A percentile compares a stretch with the other conserved stretches of the same genome.
Conservation (phyloP, 2,329 filamentous ascomycete genomes). For the Cordyceps militaris region DNA sequence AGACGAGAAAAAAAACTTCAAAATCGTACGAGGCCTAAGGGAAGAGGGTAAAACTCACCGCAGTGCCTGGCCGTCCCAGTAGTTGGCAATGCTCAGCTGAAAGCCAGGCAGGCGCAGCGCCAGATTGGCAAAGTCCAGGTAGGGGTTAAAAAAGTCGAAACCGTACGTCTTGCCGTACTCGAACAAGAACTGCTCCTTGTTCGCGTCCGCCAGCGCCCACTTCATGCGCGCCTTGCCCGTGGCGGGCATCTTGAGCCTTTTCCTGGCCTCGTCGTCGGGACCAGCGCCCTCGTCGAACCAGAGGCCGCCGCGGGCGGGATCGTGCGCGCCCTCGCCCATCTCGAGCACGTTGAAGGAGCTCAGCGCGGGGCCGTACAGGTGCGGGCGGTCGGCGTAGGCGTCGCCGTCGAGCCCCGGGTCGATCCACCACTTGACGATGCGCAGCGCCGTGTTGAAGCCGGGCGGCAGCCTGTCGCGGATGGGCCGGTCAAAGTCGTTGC, state of each 20-base stretch:
- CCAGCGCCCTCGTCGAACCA: slow-evolving; percentile 62
- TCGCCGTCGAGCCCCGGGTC: slow-evolving; percentile 90
- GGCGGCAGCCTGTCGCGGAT: slow-evolving; percentile 81
- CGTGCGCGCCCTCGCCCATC: slow-evolving; percentile 49
- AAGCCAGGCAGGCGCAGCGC: slow-evolving; percentile 66
- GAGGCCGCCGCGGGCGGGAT: slow-evolving; percentile 42
- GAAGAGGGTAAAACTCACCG: slow-evolving; percentile 48
- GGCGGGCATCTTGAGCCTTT: slow-evolving; percentile 42
- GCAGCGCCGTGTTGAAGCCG: slow-evolving; percentile 77
- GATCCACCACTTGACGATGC: slow-evolving; percentile 81
- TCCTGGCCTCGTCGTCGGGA: slow-evolving; percentile 44
- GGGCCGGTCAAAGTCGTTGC: slow-evolving; percentile 90
- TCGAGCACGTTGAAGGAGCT: slow-evolving; percentile 72
- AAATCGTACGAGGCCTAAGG: neutral
- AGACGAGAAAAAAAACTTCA: neutral
- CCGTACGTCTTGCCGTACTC: slow-evolving; percentile 46
- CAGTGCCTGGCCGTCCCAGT: slow-evolving; percentile 72
- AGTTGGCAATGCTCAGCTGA: slow-evolving; percentile 63
- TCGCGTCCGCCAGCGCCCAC: slow-evolving; percentile 46
- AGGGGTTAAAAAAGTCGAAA: slow-evolving; percentile 79
- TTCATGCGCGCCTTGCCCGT: slow-evolving; percentile 49
- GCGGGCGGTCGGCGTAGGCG: slow-evolving; percentile 77
- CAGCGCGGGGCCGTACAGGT: slow-evolving; percentile 76
- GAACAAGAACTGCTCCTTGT: slow-evolving; percentile 48
- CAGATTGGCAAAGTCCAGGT: slow-evolving; percentile 75